Evolutionary conservation across 805 yeast species (phyloP).

Genomic region (Candida coquimbonensis): DNA sequence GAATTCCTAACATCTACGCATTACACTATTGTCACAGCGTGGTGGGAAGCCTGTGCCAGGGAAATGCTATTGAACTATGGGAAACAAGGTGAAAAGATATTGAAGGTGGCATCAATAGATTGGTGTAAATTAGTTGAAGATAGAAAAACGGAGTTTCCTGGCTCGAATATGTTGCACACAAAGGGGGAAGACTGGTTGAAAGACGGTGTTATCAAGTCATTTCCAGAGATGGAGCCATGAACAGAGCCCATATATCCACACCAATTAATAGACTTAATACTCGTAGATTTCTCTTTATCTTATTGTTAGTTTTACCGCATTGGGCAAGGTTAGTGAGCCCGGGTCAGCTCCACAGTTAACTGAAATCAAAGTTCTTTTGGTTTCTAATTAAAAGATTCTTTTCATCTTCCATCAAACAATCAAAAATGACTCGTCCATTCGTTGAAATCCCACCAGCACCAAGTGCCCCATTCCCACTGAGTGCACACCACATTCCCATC

Average conservation of each 20-base stretch:
- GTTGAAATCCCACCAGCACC: slow-evolving; percentile 35
- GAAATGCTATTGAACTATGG: slow-evolving; percentile 55
- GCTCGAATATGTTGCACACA: slow-evolving; percentile 70
- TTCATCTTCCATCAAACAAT: too few species aligned
- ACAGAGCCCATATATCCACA: not conserved
- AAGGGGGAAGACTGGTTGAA: slow-evolving; percentile 73
- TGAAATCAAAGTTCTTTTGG: too few species aligned
- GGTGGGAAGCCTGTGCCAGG: slow-evolving; percentile 86
- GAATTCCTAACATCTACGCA: slow-evolving; percentile 57
- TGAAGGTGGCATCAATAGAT: slow-evolving; percentile 36
- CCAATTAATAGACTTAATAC: too few species aligned
- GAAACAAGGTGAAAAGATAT: slow-evolving; percentile 58
- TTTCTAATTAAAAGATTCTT: too few species aligned
- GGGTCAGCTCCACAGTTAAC: not conserved
- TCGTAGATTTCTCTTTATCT: too few species aligned
- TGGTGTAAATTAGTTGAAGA: slow-evolving; percentile 51
- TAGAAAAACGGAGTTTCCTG: slow-evolving; percentile 43
- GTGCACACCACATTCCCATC: slow-evolving; percentile 38
- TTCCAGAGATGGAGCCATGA: slow-evolving; percentile 28
- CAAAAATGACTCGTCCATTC: slow-evolving; percentile 20
- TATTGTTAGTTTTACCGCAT: not conserved
- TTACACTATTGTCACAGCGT: slow-evolving; percentile 61
- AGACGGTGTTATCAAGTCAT: slow-evolving; percentile 36
- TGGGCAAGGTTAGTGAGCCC: not conserved
- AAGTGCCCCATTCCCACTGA: slow-evolving; percentile 40